phyloP scores from a whole-genome alignment of 345 rosid genomes.

The Gossypium anomalum region DNA sequence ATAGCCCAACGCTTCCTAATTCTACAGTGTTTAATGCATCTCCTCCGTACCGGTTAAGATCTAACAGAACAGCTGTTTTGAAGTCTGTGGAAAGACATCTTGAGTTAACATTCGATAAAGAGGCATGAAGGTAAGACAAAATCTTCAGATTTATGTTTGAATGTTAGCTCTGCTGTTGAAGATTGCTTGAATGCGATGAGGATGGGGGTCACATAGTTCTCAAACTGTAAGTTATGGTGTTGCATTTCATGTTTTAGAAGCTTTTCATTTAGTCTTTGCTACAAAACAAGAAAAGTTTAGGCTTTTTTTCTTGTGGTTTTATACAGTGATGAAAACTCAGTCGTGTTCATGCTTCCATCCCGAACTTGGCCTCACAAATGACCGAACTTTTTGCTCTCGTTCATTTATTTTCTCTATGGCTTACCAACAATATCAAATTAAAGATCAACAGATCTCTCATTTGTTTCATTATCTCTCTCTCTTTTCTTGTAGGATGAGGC shows the following conservation, averaged over 20 bases:
- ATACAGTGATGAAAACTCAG: background rate
- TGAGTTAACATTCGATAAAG: background rate
- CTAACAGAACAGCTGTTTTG: background rate
- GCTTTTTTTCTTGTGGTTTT: background rate
- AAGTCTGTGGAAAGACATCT: background rate
- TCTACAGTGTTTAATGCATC: background rate
- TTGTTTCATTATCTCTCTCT: background rate
- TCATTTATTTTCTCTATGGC: background rate
- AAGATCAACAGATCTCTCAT: background rate
- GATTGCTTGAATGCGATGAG: slow-evolving; percentile 27
- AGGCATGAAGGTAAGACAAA: slow-evolving; percentile 33
- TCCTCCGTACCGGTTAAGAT: background rate
- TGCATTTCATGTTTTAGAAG: background rate
- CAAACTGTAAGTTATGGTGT: slow-evolving; percentile 31
- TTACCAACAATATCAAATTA: background rate
- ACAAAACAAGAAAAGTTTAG: background rate
- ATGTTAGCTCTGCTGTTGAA: slow-evolving; percentile 29
- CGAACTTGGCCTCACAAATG: no score
- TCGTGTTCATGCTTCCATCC: background rate
- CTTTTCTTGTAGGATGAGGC: background rate
- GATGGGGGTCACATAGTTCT: slow-evolving; percentile 32
- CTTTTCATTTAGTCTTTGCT: background rate
- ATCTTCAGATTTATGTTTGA: slow-evolving; percentile 29
- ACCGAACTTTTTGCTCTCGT: background rate
- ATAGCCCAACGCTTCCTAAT: background rate